These are phyloP conservation scores for Oryza punctata DNA, from an alignment of 176 grass and related monocot genomes.

Conservation along the genomic window DNA sequence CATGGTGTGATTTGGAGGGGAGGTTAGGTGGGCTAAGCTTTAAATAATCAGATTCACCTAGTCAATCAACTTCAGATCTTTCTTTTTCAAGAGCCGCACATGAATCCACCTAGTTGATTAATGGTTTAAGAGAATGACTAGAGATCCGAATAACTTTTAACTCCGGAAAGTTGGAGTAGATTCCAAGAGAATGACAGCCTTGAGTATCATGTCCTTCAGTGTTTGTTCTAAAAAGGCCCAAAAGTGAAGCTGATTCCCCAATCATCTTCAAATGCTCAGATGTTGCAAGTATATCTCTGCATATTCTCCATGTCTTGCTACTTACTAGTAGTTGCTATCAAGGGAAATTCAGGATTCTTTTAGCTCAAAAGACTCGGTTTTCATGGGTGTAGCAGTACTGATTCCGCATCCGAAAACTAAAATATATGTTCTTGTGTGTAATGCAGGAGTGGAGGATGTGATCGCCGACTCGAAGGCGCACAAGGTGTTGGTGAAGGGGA, in stretches of 20 bases:
- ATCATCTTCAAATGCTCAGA: conserved; percentile 17
- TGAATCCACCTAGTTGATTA: conserved; percentile 40
- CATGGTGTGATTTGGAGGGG: neutral
- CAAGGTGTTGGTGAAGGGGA: conserved; percentile 93
- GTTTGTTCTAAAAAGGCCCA: conserved; percentile 8
- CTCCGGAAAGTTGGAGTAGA: conserved; percentile 39
- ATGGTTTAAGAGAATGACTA: conserved; percentile 38
- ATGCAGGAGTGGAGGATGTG: conserved; percentile 80
- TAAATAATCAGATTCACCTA: conserved; percentile 29
- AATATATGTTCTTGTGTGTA: neutral
- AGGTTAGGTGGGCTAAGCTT: conserved; percentile 25
- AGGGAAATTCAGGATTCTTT: conserved; percentile 28
- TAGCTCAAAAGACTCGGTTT: conserved; percentile 14
- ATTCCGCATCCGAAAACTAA: conserved; percentile 26
- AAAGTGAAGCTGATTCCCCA: conserved; percentile 31
- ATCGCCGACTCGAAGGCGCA: conserved; percentile 65
- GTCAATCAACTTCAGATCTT: conserved; percentile 29
- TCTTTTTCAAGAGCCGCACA: conserved; percentile 29
- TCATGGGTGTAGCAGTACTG: neutral
- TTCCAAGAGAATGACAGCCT: conserved; percentile 59
- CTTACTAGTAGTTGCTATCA: neutral
- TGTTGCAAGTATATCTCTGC: conserved; percentile 8
- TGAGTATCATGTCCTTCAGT: conserved; percentile 14
- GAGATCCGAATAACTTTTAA: conserved; percentile 38
- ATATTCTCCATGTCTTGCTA: conserved; percentile 31